Conservation (phyloP, 768 basidiomycete genomes). For the Leccinellum luteum region DNA sequence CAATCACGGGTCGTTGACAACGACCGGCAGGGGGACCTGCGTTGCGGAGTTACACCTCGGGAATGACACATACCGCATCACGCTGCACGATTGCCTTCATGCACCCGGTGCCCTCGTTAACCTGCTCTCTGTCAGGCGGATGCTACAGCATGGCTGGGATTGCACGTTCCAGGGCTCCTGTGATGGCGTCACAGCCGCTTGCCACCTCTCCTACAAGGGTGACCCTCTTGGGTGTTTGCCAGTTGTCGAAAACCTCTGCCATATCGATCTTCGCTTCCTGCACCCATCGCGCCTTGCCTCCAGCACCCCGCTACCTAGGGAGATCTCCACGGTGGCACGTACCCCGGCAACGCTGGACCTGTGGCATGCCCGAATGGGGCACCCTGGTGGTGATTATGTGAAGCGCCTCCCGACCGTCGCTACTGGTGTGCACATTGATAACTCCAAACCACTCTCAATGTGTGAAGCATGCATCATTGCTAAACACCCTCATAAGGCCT, state of each 20-base stretch:
- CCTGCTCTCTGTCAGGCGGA: not conserved
- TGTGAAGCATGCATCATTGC: constrained; percentile 3
- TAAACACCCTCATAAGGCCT: constrained; percentile 1
- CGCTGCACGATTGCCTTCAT: not conserved
- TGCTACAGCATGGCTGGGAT: not conserved
- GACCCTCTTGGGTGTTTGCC: not conserved
- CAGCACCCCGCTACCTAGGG: not conserved
- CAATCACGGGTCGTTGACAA: not conserved
- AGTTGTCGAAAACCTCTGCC: not conserved
- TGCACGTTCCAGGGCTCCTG: not conserved
- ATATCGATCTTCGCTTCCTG: not conserved
- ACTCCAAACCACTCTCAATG: not conserved
- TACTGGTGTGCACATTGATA: not conserved
- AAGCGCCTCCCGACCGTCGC: accelerated
- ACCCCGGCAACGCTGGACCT: not conserved
- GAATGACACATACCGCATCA: not conserved
- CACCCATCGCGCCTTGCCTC: not conserved
- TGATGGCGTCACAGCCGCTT: not conserved
- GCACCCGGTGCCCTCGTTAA: not conserved
- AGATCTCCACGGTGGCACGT: not conserved
- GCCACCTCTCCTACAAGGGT: not conserved
- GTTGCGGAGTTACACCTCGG: not conserved
- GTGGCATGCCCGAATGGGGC: not conserved
- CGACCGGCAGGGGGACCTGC: not conserved
- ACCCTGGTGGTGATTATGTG: not conserved